Percentiles rank a stretch among this genome's conserved stretches.
Conservation (phyloP, 2,329 filamentous ascomycete genomes). For the Fusarium succisae region DNA sequence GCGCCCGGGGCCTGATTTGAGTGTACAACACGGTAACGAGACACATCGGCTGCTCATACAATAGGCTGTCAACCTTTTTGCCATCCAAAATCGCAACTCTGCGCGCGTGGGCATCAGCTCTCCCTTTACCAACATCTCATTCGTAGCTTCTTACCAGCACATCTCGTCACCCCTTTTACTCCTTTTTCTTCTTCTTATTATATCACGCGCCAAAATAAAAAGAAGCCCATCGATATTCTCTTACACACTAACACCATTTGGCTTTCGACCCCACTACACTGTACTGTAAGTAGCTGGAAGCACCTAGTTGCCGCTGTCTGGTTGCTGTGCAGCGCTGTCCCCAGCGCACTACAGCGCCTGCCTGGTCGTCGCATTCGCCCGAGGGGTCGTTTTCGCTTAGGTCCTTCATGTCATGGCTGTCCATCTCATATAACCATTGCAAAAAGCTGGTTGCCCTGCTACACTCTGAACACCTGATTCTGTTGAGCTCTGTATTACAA, state of each 20-base stretch:
- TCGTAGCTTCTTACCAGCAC: slow-evolving; percentile 6
- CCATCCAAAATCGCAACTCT: slow-evolving; percentile 24
- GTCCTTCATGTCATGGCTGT: not conserved
- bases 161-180: slow-evolving; percentile 11
- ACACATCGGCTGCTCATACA: slow-evolving; percentile 28
- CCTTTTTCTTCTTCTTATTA: slow-evolving; percentile 3
- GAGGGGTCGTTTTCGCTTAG: slow-evolving; percentile 24
- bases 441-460: slow-evolving; percentile 18
- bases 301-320: not conserved
- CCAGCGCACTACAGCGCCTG: slow-evolving; percentile 6
- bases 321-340: slow-evolving; percentile 26
- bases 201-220: slow-evolving; percentile 25
- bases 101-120: slow-evolving; percentile 13
- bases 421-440: slow-evolving; percentile 14
- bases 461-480: slow-evolving; percentile 6
- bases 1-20: not conserved
- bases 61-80: not conserved
- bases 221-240: not conserved
- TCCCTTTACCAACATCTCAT: slow-evolving; percentile 7
- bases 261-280: slow-evolving; percentile 22
- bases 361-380: slow-evolving; percentile 5
- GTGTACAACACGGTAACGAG: not conserved
- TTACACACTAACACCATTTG: slow-evolving; percentile 21
- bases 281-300: slow-evolving; percentile 18
- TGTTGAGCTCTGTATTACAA: not conserved